Percentiles rank a stretch among this genome's conserved stretches.
Conservation (phyloP, 2,329 filamentous ascomycete species). For the Cytospora paraplurivora region DNA sequence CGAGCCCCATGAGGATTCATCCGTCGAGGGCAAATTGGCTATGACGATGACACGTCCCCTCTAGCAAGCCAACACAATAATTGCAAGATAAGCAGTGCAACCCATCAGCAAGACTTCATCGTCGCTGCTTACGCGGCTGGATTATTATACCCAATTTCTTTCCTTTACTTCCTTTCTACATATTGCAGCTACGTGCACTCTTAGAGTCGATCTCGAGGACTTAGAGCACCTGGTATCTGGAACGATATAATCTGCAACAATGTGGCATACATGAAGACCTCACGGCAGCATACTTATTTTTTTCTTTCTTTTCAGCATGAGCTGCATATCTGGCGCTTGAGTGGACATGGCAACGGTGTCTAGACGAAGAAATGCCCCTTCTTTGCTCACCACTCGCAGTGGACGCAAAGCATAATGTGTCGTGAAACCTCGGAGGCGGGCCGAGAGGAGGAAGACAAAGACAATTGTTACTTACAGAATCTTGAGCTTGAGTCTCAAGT, state of each 20-base stretch:
- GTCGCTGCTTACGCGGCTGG: not conserved
- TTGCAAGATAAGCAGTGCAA: not conserved
- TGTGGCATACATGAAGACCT: not conserved
- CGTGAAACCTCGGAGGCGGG: not conserved
- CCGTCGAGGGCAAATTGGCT: conserved; percentile 20
- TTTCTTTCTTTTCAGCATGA: not conserved
- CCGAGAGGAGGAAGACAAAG: not conserved
- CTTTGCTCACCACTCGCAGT: not conserved
- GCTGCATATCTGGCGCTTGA: not conserved
- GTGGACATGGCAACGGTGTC: not conserved
- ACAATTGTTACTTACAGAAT: not conserved
- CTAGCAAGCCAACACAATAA: too few species aligned
- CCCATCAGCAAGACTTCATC: not conserved
- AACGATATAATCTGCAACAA: not conserved
- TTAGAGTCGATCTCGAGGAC: not conserved
- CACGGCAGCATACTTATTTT: not conserved
- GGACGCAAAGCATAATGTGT: not conserved
- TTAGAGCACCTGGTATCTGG: not conserved
- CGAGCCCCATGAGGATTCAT: conserved; percentile 23
- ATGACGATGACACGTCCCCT: not conserved
- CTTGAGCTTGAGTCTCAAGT: not conserved
- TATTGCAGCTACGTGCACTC: not conserved
- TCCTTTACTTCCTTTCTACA: not conserved
- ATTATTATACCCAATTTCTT: not conserved
- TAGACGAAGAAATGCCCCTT: not conserved